Conservation (phyloP, 805 yeast species). For the Kazachstania psychrophila region DNA sequence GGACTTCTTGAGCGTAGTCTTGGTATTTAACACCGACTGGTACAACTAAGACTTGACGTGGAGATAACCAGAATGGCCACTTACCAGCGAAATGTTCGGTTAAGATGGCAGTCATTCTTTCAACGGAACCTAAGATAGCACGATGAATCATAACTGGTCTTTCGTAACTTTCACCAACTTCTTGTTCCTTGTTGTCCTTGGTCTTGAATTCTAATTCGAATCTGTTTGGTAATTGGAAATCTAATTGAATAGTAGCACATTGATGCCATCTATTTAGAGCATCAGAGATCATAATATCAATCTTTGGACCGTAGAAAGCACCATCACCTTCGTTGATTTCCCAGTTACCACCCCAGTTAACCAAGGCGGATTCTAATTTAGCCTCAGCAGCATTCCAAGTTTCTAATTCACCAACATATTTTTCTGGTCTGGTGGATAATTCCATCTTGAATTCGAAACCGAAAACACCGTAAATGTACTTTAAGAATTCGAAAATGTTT, state of each 20-base stretch:
- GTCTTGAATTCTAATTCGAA: conserved; percentile 84
- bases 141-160: conserved; percentile 99
- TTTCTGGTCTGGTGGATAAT: conserved; percentile 94
- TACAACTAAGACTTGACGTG: conserved; percentile 91
- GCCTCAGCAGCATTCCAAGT: conserved; percentile 91
- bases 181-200: conserved; percentile 40
- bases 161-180: conserved; percentile 41
- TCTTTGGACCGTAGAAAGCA: conserved; percentile 92
- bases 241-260: conserved; percentile 97
- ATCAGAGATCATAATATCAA: conserved; percentile 91
- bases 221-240: conserved; percentile 94
- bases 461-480: conserved; percentile 78
- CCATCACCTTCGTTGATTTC: conserved; percentile 96
- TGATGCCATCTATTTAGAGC: conserved; percentile 96
- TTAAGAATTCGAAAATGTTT: conserved; percentile 76
- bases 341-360: conserved; percentile 84
- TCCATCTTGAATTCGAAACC: conserved; percentile 96
- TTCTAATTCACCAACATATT: conserved; percentile 86
- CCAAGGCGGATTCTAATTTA: conserved; percentile 72
- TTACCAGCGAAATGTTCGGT: conserved; percentile 98
- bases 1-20: conserved; percentile 81
- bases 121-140: conserved; percentile 96
- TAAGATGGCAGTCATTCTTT: conserved; percentile 97
- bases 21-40: conserved; percentile 93
- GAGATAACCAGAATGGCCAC: conserved; percentile 99